Percentiles rank a stretch among this genome's conserved stretches.
Evolutionary conservation across 768 basidiomycete species (phyloP).

Genomic region (Kondoa malvinella): DNA sequence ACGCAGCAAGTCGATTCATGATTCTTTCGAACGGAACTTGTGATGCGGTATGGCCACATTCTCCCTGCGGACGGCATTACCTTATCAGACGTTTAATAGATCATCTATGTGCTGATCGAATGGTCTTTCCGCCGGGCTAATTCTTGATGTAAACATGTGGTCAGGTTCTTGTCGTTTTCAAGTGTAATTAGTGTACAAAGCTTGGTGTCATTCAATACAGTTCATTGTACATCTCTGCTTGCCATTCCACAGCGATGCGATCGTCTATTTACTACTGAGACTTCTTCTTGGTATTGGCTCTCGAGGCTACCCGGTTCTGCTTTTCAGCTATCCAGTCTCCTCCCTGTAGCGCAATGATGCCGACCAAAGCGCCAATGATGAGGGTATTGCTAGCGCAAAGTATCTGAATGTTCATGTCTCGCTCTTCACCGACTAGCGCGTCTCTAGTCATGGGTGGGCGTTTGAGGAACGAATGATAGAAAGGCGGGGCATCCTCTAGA

Average conservation of each 20-base stretch:
- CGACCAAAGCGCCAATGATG: not conserved
- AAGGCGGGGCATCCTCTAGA: not conserved
- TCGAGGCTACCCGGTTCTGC: not conserved
- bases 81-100: not conserved
- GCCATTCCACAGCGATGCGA: not conserved
- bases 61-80: not conserved
- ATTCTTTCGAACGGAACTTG: not conserved
- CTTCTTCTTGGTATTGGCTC: not conserved
- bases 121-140: not conserved
- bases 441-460: not conserved
- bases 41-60: not conserved
- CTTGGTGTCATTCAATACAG: too few relatives aligned
- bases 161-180: not conserved
- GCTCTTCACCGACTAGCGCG: not conserved
- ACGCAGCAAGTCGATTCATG: not conserved
- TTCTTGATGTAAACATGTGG: not conserved
- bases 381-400: constrained; percentile 1
- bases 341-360: not conserved
- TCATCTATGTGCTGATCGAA: constrained; percentile 6
- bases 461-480: not conserved
- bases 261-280: not conserved
- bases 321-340: not conserved
- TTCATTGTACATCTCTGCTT: not conserved
- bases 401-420: not conserved
- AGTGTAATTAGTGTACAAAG: not conserved